Percentiles rank a stretch among this genome's conserved stretches.
Evolutionary conservation across 2,329 filamentous ascomycete genomes (phyloP).

Genomic region (Rhexocercosporidium sp.): DNA sequence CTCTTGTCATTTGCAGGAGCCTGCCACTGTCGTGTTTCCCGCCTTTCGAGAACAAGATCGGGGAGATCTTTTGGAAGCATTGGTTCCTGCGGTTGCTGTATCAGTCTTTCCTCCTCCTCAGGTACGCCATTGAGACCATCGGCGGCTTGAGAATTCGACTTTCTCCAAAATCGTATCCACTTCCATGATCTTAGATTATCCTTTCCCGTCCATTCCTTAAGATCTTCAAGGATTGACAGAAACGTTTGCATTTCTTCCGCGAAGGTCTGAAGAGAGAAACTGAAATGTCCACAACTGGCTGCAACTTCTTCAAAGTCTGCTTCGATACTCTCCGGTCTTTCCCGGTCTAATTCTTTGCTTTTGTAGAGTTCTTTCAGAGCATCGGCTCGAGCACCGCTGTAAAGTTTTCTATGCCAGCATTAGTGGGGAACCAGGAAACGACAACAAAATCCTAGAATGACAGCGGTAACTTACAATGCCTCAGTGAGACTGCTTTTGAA

Average conservation of each 20-base stretch:
- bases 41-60: constrained; percentile 31
- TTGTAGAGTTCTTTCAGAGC: constrained; percentile 82
- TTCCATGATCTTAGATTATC: constrained; percentile 72
- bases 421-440: neutral
- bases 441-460: constrained; percentile 2
- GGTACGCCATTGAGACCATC: constrained; percentile 24
- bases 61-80: constrained; percentile 36
- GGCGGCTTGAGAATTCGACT: constrained; percentile 34
- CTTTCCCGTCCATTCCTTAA: constrained; percentile 73
- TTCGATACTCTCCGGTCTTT: constrained; percentile 74
- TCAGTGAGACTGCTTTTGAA: constrained; percentile 81
- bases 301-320: constrained; percentile 97
- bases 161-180: constrained; percentile 84
- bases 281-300: constrained; percentile 97
- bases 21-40: constrained; percentile 23
- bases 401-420: constrained; percentile 57
- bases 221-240: constrained; percentile 81
- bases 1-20: constrained; percentile 11
- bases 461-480: constrained; percentile 58
- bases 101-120: constrained; percentile 40
- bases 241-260: constrained; percentile 88
- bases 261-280: constrained; percentile 88
- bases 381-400: constrained; percentile 74
- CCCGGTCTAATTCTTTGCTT: constrained; percentile 73
- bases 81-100: constrained; percentile 28